Evolutionary conservation across 306 rosid genomes (phyloP), one percentile per base, ranked within the genome.

Genomic region (Malus orientalis): DNA sequence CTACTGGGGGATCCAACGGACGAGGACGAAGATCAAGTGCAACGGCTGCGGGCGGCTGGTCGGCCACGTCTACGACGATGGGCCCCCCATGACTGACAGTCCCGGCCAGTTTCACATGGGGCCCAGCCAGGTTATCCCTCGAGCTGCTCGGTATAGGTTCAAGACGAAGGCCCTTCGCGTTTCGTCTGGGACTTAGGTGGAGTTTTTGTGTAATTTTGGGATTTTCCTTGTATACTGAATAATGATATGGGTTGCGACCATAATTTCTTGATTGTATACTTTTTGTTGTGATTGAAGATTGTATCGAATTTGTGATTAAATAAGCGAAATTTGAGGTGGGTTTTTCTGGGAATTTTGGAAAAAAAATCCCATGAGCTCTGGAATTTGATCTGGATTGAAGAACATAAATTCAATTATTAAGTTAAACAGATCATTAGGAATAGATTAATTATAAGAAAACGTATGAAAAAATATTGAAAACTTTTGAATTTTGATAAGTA

Each of bases 1-100:
- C 60, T 92, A 95, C 33, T 95, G 97, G 97, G 98, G 98, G 14
- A 89, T 95, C 73, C 97, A 95, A 71, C 59, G 97, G 69, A 95
- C 88, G 51, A 87, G 98, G 68, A 92, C 92, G 29, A 95, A 95
- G 86, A 89, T 95, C 85, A 86, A 74, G 71, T 95, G 98, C 86
- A 78, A 57, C 54, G 16, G 59, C 12, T 94, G 97, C 27, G 80
- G 80, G 1, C 62, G 61, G 76, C 84, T 89, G 6, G 81, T 92
- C 42, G 97, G 98, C 0, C 77, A 95, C 14, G 51, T 95, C 30
- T 95, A 95, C 79, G 97, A 90, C 18, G 98, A 95, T 32, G 98
- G 98, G 32, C 86, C 92, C 42, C 97, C 97, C 53, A 84, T 87
- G n/a, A 90, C 82, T 14, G 63, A 86, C 30, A 73, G 77, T 74